phyloP scores from a whole-genome alignment of 2,329 filamentous ascomycete genomes.

The Aureobasidium melanogenum region DNA sequence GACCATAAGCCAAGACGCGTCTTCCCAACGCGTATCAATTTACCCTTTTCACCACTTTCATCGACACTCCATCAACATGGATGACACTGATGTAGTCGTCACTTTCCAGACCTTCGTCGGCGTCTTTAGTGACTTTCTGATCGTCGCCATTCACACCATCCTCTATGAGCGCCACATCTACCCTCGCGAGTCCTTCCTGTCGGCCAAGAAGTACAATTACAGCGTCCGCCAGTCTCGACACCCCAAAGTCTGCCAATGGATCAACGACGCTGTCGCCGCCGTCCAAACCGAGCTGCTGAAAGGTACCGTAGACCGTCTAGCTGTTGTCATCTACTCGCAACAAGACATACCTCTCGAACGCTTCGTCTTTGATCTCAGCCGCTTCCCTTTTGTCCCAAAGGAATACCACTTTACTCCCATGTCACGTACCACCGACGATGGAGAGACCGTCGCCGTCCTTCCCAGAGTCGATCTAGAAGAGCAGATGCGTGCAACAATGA shows the following conservation, averaged over 20 bases:
- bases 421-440: constrained; percentile 28
- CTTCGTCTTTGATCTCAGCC: constrained; percentile 51
- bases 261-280: constrained; percentile 69
- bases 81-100: constrained; percentile 14
- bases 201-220: constrained; percentile 72
- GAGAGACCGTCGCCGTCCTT: constrained; percentile 19
- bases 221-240: constrained; percentile 79
- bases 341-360: constrained; percentile 48
- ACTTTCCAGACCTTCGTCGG: constrained; percentile 51
- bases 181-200: constrained; percentile 66
- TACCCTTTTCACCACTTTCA: background rate
- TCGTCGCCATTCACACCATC: constrained; percentile 74
- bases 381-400: constrained; percentile 42
- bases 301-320: constrained; percentile 46
- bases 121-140: constrained; percentile 71
- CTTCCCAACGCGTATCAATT: background rate
- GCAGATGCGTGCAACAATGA: constrained; percentile 60
- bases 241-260: constrained; percentile 76
- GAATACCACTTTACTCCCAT: constrained; percentile 44
- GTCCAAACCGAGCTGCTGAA: constrained; percentile 60
- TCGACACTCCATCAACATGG: background rate
- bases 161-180: constrained; percentile 77
- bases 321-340: constrained; percentile 47
- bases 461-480: constrained; percentile 54
- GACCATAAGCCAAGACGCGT: background rate